Evolutionary conservation across 495 filamentous ascomycete species (phyloP), one percentile per base, ranked within the genome.

Genomic region (Tuber aestivum): DNA sequence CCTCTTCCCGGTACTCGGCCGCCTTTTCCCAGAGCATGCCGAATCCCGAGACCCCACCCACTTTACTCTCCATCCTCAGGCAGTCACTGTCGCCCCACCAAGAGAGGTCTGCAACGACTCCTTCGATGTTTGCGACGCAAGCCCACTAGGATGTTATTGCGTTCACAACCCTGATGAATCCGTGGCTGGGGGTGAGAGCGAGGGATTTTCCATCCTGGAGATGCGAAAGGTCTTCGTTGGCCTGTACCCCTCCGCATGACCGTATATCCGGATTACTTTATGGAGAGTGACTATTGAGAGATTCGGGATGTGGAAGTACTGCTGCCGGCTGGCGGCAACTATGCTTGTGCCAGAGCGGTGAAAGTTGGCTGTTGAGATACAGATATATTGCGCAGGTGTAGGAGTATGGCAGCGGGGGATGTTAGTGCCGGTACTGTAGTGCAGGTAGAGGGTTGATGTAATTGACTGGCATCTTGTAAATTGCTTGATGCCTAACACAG

Each of bases 271-370:
- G 32, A 88, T 86, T 40, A 93, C 85, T 77, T 96, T 97, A 82
- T 94, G 91, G 41, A 97, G 87, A 38, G 86, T 86, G 38, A 95
- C 95, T 12, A 91, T 89, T 69, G 90, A 84, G 4, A 99, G 87
- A 82, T 97, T 91, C 95, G 95, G 98, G 80, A 89, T 90, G 85
- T n/a, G n/a, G n/a, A n/a, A n/a, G n/a, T n/a, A n/a, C n/a, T n/a
- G n/a, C n/a, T n/a, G n/a, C n/a, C n/a, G n/a, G n/a, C n/a, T n/a
- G n/a, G n/a, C n/a, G n/a, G n/a, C n/a, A n/a, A n/a, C n/a, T n/a
- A n/a, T 91, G 72, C 89, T 89, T 75, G 88, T 86, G 38, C 89
- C 88, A 16, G 84, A 79, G 56, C 88, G 86, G 50, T 91, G 87
- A 84, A 98, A 97, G n/a, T 89, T 87, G 1, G 94, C 92, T 12